phyloP scores from a whole-genome alignment of 2,329 filamentous ascomycete species.

The Alternaria gaisen region DNA sequence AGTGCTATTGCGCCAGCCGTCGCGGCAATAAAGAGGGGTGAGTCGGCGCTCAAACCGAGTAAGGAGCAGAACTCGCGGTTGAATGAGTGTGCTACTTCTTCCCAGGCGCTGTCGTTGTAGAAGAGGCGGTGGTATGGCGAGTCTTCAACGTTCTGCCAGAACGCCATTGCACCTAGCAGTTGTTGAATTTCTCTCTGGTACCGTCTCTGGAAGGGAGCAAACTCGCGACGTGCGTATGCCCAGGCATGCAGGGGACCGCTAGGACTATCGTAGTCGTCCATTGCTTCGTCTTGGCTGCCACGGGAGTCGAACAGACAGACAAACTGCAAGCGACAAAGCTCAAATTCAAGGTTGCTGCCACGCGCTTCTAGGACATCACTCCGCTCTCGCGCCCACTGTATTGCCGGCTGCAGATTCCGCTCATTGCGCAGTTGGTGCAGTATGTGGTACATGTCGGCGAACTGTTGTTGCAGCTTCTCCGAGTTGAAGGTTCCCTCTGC shows the following conservation, averaged over 20 bases:
- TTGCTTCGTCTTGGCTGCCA: conserved; percentile 59
- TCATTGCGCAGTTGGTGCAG: conserved; percentile 76
- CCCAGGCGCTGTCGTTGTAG: conserved; percentile 77
- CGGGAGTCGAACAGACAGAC: conserved; percentile 76
- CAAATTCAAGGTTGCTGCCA: conserved; percentile 94
- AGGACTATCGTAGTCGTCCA: conserved; percentile 30
- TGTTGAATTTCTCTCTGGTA: conserved; percentile 83
- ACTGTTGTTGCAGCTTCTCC: conserved; percentile 77
- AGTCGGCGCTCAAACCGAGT: conserved; percentile 87
- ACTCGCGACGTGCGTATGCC: conserved; percentile 77
- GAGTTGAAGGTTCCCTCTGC: conserved; percentile 69
- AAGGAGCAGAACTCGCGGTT: conserved; percentile 94
- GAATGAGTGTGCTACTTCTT: conserved; percentile 85
- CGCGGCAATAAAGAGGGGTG: conserved; percentile 89
- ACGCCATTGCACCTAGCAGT: conserved; percentile 83
- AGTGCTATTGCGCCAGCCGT: conserved; percentile 93
- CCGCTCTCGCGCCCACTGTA: conserved; percentile 82
- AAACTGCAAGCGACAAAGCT: conserved; percentile 88
- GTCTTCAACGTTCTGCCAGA: conserved; percentile 73
- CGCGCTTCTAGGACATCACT: conserved; percentile 75
- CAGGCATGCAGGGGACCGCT: conserved; percentile 70
- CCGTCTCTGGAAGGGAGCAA: conserved; percentile 75
- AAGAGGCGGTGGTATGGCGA: conserved; percentile 87
- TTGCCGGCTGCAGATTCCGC: conserved; percentile 81
- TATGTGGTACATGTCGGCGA: conserved; percentile 90